These are phyloP conservation scores for Bremia lactucae DNA, from an alignment of 352 stramenopile species.

Conservation along the genomic window DNA sequence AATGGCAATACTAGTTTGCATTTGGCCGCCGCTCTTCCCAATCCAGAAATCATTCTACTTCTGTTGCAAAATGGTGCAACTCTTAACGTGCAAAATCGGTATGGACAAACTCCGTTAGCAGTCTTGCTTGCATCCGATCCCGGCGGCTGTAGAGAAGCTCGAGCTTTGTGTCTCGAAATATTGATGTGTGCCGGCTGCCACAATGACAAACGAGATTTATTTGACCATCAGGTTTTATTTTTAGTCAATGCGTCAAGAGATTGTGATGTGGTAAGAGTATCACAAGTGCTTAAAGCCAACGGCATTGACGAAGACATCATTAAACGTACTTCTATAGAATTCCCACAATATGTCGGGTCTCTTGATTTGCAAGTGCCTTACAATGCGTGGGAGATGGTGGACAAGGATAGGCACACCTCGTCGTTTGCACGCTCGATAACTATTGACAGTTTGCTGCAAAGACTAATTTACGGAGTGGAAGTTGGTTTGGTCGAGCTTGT, in stretches of 20 bases:
- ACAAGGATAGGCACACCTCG: conserved; percentile 4
- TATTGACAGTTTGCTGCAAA: conserved; percentile 28
- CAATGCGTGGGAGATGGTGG: conserved; percentile 18
- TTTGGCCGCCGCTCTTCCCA: conserved; percentile 32
- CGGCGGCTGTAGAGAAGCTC: conserved; percentile 9
- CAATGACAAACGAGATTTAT: conserved; percentile 47
- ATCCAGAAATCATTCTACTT: conserved; percentile 39
- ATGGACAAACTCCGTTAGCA: conserved; percentile 51
- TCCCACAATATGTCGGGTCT: conserved; percentile 24
- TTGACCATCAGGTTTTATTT: conserved; percentile 49
- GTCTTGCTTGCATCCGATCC: conserved; percentile 33
- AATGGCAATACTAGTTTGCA: conserved; percentile 70
- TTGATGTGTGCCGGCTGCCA: conserved; percentile 37
- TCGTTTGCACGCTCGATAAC: conserved; percentile 5
- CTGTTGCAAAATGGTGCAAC: conserved; percentile 48
- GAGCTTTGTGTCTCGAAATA: conserved; percentile 40
- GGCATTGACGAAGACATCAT: conserved; percentile 49
- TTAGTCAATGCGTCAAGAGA: conserved; percentile 35
- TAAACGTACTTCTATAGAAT: conserved; percentile 45
- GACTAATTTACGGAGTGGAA: conserved; percentile 23
- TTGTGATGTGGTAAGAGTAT: conserved; percentile 17
- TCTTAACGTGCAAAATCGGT: conserved; percentile 53
- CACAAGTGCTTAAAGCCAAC: conserved; percentile 20
- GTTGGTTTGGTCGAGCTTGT: conserved; percentile 52
- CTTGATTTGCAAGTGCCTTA: conserved; percentile 24